Base-by-base conservation (phyloP, 2,329 filamentous ascomycete species). In the Cercospora sesami region DNA sequence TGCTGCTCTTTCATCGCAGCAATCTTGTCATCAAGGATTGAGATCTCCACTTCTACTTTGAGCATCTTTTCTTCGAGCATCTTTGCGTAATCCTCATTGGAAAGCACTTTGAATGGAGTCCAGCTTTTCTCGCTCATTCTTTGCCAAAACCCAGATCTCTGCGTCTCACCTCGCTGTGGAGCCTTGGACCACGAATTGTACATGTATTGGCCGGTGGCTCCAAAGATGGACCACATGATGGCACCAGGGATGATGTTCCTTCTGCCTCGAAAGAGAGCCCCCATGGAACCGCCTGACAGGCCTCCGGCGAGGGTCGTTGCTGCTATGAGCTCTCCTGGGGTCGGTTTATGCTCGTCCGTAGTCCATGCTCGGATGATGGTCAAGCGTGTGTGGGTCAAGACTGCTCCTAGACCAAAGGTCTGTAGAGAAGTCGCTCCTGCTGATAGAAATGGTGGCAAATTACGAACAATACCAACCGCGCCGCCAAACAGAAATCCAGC, bases 361-460 rank as follows among this genome's bases (percentile, higher is more conserved):
- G 70, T 74, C 74, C 74, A 78, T 58, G 76, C 74, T 66, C 75
- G 71, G 26, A 85, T 77, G 23, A 84, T 73, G 10, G 77, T 71
- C n/a, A 76, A 74, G 10, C 82, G 79, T 28, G 75, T 70, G 89
- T 90, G 89, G 85, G 89, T 94, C 77, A 90, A 97, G 16, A 87
- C 91, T 58, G 86, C 87, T 39, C 92, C 92, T 45, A 96, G 85
- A 51, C 87, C 85, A 79, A 92, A 92, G 87, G 92, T 97, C 80
- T 96, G 93, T 48, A 92, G 83, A 18, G 92, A 91, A 23, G 90
- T 89, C 42, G 89, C 85, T 12, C 90, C 73, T 0, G 92, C 90
- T 80, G 93, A 94, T 6, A 94, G 80, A 2, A 88, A 78, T 4
- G 86, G 84, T 4, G 91, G 89, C 14, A 86, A 87, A 18, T 90